Base-by-base conservation (phyloP, 345 rosid genomes). In the Moringa oleifera region DNA sequence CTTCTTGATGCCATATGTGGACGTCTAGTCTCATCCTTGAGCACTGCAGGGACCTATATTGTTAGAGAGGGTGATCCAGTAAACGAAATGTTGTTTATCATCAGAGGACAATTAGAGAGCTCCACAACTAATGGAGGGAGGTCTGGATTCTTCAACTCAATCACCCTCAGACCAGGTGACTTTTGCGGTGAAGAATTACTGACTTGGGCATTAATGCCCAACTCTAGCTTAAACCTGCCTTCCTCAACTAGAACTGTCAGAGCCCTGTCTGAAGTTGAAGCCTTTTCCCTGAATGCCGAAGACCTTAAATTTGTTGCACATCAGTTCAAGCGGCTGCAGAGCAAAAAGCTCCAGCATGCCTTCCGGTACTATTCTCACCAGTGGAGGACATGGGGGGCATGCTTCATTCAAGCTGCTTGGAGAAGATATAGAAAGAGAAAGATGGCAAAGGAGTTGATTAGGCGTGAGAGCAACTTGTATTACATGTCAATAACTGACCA, bases 1-100 rank as follows among this genome's bases (percentile, higher is more conserved):
- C 91, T 94, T 69, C 92, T 94, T 9, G 96, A 94, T 22, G 99
- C 97, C n/a, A 88, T 88, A 66, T 94, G 99, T 1, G 95, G 83
- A 51, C 80, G 95, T 18, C 89, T 94, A 0, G 85, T 84, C 31
- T 85, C 93, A 18, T 88, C 88, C 0, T 61, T 90, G 81, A 85
- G 85, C 65, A 94, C 91, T 0, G 71, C 82, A 1, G 95, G 88
- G 28, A 90, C 91, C 9, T 86, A 73, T 64, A 79, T 87, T 28
- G 74, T 88, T 63, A 81, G 84, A 61, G 97, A 94, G 66, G 99
- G 87, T 0, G 97, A 94, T 67, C 99, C 91, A 0, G 97, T 88
- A 2, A 77, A 88, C 21, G 97, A 94, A 75, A 94, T 94, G 92
- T 51, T 94, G 20, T 90, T 94, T 67, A 79, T 90, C 72, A 94